phyloP scores from a whole-genome alignment of 2,329 filamentous ascomycete genomes.

The Arthrobotrys sphaeroides region DNA sequence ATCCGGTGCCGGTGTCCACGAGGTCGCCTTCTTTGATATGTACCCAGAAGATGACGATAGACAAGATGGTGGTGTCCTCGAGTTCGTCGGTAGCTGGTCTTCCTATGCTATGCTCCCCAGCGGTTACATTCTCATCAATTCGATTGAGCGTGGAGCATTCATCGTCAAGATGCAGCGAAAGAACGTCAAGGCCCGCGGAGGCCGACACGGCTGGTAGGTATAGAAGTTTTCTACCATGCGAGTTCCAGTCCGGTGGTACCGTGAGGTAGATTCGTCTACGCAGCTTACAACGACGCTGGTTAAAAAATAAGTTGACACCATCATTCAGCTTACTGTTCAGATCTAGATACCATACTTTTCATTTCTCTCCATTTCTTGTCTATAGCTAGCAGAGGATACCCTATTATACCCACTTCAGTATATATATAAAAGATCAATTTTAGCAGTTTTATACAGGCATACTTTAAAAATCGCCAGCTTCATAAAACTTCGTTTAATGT shows the following conservation, averaged over 20 bases:
- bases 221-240: neutral
- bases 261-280: neutral
- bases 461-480: no score
- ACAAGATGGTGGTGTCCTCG: constrained; percentile 61
- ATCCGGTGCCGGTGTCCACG: constrained; percentile 62
- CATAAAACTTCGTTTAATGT: no score
- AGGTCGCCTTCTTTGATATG: constrained; percentile 63
- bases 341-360: neutral
- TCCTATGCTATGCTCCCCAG: constrained; percentile 62
- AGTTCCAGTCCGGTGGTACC: neutral
- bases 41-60: constrained; percentile 62
- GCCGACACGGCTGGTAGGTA: constrained; percentile 44
- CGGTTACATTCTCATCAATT: constrained; percentile 65
- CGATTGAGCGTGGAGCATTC: constrained; percentile 64
- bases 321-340: neutral
- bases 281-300: neutral
- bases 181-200: constrained; percentile 26
- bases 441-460: neutral
- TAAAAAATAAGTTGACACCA: neutral
- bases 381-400: constrained; percentile 5
- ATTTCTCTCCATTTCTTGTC: neutral
- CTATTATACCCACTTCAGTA: neutral
- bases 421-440: neutral
- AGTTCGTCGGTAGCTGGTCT: constrained; percentile 64
- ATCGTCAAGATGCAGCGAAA: constrained; percentile 58